A percentile compares a stretch with the other conserved stretches of the same genome.
Conservation (phyloP, 163 green algal genomes). For the Volvox carteri region DNA sequence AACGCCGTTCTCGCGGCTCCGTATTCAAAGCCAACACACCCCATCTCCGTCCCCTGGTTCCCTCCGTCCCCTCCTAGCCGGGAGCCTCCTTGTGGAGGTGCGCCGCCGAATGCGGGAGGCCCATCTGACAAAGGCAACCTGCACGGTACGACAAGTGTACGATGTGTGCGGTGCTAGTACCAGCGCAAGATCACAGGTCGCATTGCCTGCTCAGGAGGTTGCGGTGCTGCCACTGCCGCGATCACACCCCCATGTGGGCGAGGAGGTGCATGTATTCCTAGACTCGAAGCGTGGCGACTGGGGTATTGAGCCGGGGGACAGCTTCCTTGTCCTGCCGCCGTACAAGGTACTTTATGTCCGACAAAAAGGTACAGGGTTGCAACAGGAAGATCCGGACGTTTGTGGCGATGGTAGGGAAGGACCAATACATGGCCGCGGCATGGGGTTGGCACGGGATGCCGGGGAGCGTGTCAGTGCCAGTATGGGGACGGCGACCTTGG, state of each 20-base stretch:
- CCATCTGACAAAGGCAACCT: constrained; percentile 9
- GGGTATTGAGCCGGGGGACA: constrained; percentile 19
- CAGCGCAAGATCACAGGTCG: background rate
- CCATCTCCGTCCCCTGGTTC: background rate
- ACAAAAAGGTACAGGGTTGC: background rate
- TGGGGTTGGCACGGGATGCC: background rate
- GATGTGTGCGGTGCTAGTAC: background rate
- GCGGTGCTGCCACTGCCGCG: background rate
- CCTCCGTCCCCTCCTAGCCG: background rate
- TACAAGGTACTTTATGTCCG: constrained; percentile 23
- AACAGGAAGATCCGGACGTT: too few species aligned
- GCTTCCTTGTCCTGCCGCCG: constrained; percentile 36
- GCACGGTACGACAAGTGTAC: background rate
- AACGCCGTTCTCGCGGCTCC: too few species aligned
- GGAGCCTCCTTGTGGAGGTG: constrained; percentile 35
- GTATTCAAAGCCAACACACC: too few species aligned
- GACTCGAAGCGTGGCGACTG: constrained; percentile 34
- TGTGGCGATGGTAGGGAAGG: too few species aligned
- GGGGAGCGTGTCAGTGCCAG: too few species aligned
- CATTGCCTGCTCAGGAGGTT: background rate
- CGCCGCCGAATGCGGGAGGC: constrained; percentile 1
- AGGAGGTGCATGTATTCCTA: constrained; percentile 17
- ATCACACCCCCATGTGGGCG: background rate
- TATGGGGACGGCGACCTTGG: too few species aligned
- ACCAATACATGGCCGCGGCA: background rate